A percentile compares a stretch with the other conserved stretches of the same genome.
Evolutionary conservation across 192 early-diverging fungal genomes (phyloP).

Genomic region (Coemansia sp.): DNA sequence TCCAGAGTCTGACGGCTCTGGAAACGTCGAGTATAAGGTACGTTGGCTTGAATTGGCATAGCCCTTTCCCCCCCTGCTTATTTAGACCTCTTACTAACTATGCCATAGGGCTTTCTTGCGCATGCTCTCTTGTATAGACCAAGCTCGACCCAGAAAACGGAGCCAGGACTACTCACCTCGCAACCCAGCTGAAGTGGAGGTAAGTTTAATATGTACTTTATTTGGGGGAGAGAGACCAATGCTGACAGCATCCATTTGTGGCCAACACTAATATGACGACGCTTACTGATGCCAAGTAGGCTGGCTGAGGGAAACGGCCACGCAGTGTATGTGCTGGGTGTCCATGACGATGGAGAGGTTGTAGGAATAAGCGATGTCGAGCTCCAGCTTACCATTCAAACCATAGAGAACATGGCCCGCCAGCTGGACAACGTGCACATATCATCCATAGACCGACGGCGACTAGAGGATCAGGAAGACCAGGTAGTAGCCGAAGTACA

Average conservation of each 20-base stretch:
- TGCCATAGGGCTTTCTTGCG: slow-evolving; percentile 15
- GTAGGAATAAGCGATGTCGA: slow-evolving; percentile 61
- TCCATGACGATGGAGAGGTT: slow-evolving; percentile 78
- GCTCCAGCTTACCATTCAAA: slow-evolving; percentile 30
- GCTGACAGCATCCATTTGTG: background rate
- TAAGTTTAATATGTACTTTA: slow-evolving; percentile 8
- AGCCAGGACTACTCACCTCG: slow-evolving; percentile 72
- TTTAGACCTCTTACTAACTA: background rate
- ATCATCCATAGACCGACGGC: slow-evolving; percentile 33
- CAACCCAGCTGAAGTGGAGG: slow-evolving; percentile 93
- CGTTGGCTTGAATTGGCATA: slow-evolving; percentile 25
- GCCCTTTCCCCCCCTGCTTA: background rate
- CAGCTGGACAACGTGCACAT: slow-evolving; percentile 39
- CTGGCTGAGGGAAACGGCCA: slow-evolving; percentile 85
- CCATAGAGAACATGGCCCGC: slow-evolving; percentile 28
- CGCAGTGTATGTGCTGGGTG: slow-evolving; percentile 87
- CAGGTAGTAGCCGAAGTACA: slow-evolving; percentile 73
- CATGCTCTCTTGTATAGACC: slow-evolving; percentile 40
- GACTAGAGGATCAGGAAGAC: slow-evolving; percentile 17
- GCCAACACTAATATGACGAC: background rate
- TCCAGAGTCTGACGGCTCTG: slow-evolving; percentile 78
- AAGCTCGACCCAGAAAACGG: slow-evolving; percentile 34
- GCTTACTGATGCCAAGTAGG: slow-evolving; percentile 79
- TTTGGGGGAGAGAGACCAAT: background rate
- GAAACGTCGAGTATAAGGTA: slow-evolving; percentile 92